Percentiles rank a stretch among this genome's conserved stretches.
Conservation (phyloP, 257 asterid genomes). For the Vinca minor region DNA sequence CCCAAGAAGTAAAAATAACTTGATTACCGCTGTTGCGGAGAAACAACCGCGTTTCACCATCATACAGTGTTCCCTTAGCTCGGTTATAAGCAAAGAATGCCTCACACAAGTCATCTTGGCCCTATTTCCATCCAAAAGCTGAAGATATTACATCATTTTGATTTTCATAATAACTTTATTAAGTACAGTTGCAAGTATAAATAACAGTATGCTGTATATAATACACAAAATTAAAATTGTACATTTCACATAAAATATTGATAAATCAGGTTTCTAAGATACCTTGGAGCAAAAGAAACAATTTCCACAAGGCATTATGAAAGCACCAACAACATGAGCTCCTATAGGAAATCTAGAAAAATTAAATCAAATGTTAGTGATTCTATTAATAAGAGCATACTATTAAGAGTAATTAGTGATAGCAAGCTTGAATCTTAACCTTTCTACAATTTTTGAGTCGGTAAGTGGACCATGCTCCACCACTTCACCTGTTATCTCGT, state of each 20-base stretch:
- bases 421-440: conserved; percentile 32
- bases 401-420: background rate
- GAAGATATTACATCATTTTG: background rate
- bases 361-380: background rate
- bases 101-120: conserved; percentile 97
- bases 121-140: conserved; percentile 47
- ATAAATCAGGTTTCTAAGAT: background rate
- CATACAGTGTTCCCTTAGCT: conserved; percentile 97
- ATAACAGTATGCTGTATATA: background rate
- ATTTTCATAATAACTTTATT: background rate
- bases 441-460: conserved; percentile 54
- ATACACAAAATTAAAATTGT: background rate
- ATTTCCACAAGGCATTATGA: conserved; percentile 98
- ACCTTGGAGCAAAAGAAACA: conserved; percentile 92
- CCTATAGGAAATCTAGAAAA: conserved; percentile 67
- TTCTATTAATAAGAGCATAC: background rate
- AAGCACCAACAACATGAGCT: conserved; percentile 87
- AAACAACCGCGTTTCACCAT: conserved; percentile 91
- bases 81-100: conserved; percentile 82
- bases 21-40: conserved; percentile 65
- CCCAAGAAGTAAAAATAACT: background rate
- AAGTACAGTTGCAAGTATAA: background rate
- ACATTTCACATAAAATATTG: background rate
- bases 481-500: conserved; percentile 97
- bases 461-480: conserved; percentile 81